Evolutionary conservation across 768 basidiomycete genomes (phyloP).

Genomic region (Hygrocybe punicea): DNA sequence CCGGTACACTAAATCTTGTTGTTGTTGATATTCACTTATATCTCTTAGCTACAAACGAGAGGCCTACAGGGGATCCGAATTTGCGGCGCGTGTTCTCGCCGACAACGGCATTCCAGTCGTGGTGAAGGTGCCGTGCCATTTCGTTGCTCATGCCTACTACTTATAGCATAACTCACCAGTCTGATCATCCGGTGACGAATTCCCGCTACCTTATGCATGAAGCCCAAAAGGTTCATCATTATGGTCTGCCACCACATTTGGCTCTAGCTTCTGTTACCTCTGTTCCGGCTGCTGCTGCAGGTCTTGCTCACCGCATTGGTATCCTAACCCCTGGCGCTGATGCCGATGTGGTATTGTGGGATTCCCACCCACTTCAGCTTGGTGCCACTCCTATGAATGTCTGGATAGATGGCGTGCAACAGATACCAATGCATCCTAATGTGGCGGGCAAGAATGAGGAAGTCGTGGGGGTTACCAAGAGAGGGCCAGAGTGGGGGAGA

Average conservation of each 20-base stretch:
- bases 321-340: constrained; percentile 54
- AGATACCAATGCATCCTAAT: constrained; percentile 51
- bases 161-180: constrained; percentile 31
- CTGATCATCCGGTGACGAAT: constrained; percentile 57
- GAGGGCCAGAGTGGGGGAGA: constrained; percentile 43
- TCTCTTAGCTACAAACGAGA: constrained; percentile 44
- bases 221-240: constrained; percentile 69
- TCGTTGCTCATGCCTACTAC: not conserved
- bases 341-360: constrained; percentile 73
- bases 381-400: constrained; percentile 73
- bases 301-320: constrained; percentile 76
- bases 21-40: too few relatives aligned
- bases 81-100: constrained; percentile 70
- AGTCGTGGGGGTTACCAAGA: constrained; percentile 44
- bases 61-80: constrained; percentile 70
- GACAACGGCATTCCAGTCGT: constrained; percentile 69
- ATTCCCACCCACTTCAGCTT: constrained; percentile 68
- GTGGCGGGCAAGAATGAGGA: constrained; percentile 33
- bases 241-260: constrained; percentile 53
- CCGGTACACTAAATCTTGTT: constrained; percentile 35
- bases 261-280: constrained; percentile 67
- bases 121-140: constrained; percentile 58
- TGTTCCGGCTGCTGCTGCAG: constrained; percentile 59
- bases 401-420: constrained; percentile 83
- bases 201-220: constrained; percentile 68